A percentile compares a stretch with the other conserved stretches of the same genome.
phyloP scores from a whole-genome alignment of 2,329 filamentous ascomycete genomes.

The Aspergillus sp. region DNA sequence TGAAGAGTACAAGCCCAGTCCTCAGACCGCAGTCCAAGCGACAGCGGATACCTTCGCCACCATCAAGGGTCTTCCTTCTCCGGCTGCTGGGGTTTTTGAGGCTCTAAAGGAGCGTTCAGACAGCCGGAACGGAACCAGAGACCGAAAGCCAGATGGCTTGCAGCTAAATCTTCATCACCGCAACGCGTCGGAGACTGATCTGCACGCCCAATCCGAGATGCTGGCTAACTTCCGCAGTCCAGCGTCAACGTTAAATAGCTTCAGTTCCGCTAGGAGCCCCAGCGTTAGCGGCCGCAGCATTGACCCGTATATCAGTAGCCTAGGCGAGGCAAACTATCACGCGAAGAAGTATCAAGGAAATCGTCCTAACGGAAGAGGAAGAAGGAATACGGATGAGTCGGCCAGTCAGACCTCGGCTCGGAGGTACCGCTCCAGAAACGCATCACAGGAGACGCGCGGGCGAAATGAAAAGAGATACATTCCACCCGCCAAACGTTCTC shows the following conservation, averaged over 20 bases:
- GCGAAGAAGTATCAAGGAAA: constrained; percentile 52
- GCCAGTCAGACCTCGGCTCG: constrained; percentile 52
- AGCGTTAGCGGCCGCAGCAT: constrained; percentile 66
- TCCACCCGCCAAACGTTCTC: constrained; percentile 78
- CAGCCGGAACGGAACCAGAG: constrained; percentile 64
- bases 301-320: constrained; percentile 82
- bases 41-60: constrained; percentile 63
- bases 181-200: constrained; percentile 53
- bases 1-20: constrained; percentile 44
- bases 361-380: constrained; percentile 55
- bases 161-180: constrained; percentile 62
- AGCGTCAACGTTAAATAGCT: constrained; percentile 47
- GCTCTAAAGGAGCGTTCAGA: constrained; percentile 62
- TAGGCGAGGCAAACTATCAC: constrained; percentile 74
- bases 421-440: constrained; percentile 57
- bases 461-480: constrained; percentile 67
- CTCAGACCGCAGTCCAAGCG: constrained; percentile 67
- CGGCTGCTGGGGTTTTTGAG: constrained; percentile 64
- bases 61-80: constrained; percentile 66
- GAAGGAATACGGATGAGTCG: constrained; percentile 44
- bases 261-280: constrained; percentile 56
- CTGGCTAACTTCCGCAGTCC: constrained; percentile 47
- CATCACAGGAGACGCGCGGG: constrained; percentile 68
- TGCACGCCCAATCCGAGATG: constrained; percentile 54
- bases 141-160: constrained; percentile 76